phyloP scores from a whole-genome alignment of 805 yeast species.

The Ogataea angusta region DNA sequence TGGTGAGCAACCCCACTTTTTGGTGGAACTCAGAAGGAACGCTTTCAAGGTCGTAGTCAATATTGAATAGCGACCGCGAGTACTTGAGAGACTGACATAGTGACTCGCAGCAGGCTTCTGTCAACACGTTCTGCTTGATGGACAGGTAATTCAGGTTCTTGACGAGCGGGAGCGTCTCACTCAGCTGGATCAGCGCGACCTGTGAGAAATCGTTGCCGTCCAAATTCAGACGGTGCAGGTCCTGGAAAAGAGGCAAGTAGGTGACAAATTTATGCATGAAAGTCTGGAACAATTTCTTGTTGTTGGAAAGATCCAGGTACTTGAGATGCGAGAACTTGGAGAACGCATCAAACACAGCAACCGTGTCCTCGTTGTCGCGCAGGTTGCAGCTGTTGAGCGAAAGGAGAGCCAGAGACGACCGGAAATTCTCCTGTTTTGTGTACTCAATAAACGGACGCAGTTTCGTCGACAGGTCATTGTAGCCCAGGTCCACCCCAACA shows the following conservation, averaged over 20 bases:
- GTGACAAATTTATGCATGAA: slow-evolving; percentile 55
- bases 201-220: slow-evolving; percentile 63
- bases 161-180: slow-evolving; percentile 70
- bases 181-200: slow-evolving; percentile 53
- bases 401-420: slow-evolving; percentile 40
- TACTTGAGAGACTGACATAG: slow-evolving; percentile 67
- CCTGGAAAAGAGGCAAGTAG: slow-evolving; percentile 65
- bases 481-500: slow-evolving; percentile 79
- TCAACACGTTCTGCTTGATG: slow-evolving; percentile 59
- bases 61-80: slow-evolving; percentile 58
- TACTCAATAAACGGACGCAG: slow-evolving; percentile 39
- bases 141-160: slow-evolving; percentile 65
- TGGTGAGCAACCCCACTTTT: slow-evolving; percentile 71
- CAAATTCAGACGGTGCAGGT: slow-evolving; percentile 63
- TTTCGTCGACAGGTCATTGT: slow-evolving; percentile 57
- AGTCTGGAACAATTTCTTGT: slow-evolving; percentile 63
- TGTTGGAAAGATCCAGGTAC: slow-evolving; percentile 73
- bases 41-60: slow-evolving; percentile 63
- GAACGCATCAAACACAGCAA: slow-evolving; percentile 45
- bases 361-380: slow-evolving; percentile 48
- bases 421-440: slow-evolving; percentile 12
- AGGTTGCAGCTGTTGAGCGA: slow-evolving; percentile 67
- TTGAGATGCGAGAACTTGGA: slow-evolving; percentile 56
- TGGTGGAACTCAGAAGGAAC: slow-evolving; percentile 65
- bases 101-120: slow-evolving; percentile 59